These are phyloP conservation scores for Mycena chlorophos DNA, from an alignment of 768 basidiomycete genomes.

Conservation along the genomic window DNA sequence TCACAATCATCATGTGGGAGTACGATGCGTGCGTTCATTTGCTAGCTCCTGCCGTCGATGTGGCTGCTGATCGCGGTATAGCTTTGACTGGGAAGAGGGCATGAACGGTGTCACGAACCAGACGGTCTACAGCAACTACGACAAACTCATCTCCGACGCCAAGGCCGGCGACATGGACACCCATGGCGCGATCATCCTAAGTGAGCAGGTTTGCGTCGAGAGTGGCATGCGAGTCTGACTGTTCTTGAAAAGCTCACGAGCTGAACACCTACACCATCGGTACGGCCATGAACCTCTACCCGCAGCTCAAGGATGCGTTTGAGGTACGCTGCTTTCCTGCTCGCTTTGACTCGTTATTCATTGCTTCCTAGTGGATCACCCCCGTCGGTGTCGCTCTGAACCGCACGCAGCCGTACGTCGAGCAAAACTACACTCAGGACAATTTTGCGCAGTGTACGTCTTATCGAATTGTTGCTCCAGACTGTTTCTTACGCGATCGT, in stretches of 20 bases:
- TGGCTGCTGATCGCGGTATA: slow-evolving; percentile 52
- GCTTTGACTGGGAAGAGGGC: slow-evolving; percentile 32
- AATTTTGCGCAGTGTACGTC: neutral
- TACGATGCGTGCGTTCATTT: slow-evolving; percentile 45
- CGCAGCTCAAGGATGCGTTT: slow-evolving; percentile 19
- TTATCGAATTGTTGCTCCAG: neutral
- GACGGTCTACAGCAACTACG: slow-evolving; percentile 42
- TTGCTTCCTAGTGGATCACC: slow-evolving; percentile 27
- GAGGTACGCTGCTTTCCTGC: neutral
- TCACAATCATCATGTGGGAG: slow-evolving; percentile 62
- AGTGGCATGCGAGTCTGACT: neutral
- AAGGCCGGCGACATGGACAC: slow-evolving; percentile 27
- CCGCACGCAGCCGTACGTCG: slow-evolving; percentile 34
- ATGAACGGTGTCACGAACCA: slow-evolving; percentile 35
- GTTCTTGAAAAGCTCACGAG: slow-evolving; percentile 33
- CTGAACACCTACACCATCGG: slow-evolving; percentile 42
- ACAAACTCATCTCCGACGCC: slow-evolving; percentile 40
- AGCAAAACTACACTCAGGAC: slow-evolving; percentile 25
- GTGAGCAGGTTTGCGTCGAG: neutral
- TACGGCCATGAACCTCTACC: slow-evolving; percentile 37
- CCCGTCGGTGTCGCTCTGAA: slow-evolving; percentile 39
- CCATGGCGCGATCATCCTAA: slow-evolving; percentile 37
- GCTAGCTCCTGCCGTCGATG: too few species aligned
- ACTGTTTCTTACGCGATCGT: too few species aligned
- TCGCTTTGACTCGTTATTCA: neutral